Percentiles rank a stretch among this genome's conserved stretches.
Evolutionary conservation across 371 early-diverging fungal species (phyloP).

Genomic region (Enteropsectra breve): DNA sequence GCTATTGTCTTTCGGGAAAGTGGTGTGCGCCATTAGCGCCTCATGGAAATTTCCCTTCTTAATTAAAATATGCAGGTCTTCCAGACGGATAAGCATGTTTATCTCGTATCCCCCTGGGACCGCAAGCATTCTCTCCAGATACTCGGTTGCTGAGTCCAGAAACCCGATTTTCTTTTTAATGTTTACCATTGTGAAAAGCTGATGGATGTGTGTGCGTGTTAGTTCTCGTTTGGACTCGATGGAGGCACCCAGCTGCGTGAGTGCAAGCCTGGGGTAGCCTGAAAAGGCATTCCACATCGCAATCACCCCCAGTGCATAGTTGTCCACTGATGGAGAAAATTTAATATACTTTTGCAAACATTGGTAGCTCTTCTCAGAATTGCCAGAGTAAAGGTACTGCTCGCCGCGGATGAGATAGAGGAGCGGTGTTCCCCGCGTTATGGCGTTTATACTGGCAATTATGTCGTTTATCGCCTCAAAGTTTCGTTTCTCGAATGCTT

Average conservation of each 20-base stretch:
- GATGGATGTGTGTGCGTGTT: background rate
- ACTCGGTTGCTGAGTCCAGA: background rate
- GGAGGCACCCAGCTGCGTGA: background rate
- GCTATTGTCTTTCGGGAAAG: background rate
- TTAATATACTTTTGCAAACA: background rate
- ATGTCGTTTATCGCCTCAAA: background rate
- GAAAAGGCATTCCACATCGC: slow-evolving; percentile 9
- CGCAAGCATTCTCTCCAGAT: background rate
- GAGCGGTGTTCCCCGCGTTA: background rate
- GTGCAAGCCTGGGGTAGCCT: background rate
- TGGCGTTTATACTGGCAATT: background rate
- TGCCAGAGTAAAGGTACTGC: background rate
- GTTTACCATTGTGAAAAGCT: background rate
- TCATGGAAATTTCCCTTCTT: background rate
- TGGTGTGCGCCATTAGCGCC: background rate
- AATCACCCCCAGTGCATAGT: background rate
- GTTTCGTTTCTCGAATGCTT: background rate
- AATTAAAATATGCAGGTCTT: slow-evolving; percentile 11
- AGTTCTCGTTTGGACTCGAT: background rate
- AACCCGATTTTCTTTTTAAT: slow-evolving; percentile 21
- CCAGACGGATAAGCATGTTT: background rate
- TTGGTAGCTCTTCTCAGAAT: background rate
- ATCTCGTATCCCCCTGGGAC: background rate
- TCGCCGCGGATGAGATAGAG: background rate
- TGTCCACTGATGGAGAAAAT: background rate